phyloP scores from a whole-genome alignment of 1,284 basidiomycete genomes.

The Irpex sp. region DNA sequence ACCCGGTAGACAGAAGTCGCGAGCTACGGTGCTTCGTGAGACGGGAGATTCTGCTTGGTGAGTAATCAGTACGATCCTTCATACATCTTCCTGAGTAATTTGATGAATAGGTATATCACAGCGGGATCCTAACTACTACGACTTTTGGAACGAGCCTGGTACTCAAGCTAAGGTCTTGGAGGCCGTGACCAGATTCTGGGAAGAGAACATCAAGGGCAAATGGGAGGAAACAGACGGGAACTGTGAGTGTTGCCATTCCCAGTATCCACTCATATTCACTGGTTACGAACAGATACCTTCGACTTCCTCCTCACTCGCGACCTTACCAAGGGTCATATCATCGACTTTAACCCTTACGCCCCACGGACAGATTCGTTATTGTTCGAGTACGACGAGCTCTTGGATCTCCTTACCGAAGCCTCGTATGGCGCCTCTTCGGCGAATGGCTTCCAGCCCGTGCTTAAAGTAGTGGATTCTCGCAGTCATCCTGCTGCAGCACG shows the following conservation, averaged over 20 bases:
- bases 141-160: constrained; percentile 69
- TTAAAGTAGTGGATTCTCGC: constrained; percentile 73
- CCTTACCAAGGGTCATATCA: constrained; percentile 67
- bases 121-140: constrained; percentile 89
- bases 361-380: constrained; percentile 84
- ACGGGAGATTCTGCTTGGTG: constrained; percentile 66
- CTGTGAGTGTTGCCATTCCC: constrained; percentile 48
- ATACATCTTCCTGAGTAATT: background rate
- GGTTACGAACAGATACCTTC: constrained; percentile 60
- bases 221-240: constrained; percentile 56
- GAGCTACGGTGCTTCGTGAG: constrained; percentile 90
- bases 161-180: constrained; percentile 54
- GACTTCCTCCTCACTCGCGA: constrained; percentile 87
- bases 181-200: constrained; percentile 65
- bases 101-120: constrained; percentile 73
- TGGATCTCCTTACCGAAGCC: constrained; percentile 32
- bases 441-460: constrained; percentile 33
- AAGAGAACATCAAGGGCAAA: constrained; percentile 53
- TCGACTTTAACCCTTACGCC: constrained; percentile 92
- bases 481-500: constrained; percentile 62
- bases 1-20: constrained; percentile 77
- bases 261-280: background rate
- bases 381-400: constrained; percentile 82
- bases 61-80: constrained; percentile 18
- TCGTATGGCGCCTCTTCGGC: background rate